Evolutionary conservation across 768 basidiomycete genomes (phyloP).

Genomic region (Boletus rubropictus): DNA sequence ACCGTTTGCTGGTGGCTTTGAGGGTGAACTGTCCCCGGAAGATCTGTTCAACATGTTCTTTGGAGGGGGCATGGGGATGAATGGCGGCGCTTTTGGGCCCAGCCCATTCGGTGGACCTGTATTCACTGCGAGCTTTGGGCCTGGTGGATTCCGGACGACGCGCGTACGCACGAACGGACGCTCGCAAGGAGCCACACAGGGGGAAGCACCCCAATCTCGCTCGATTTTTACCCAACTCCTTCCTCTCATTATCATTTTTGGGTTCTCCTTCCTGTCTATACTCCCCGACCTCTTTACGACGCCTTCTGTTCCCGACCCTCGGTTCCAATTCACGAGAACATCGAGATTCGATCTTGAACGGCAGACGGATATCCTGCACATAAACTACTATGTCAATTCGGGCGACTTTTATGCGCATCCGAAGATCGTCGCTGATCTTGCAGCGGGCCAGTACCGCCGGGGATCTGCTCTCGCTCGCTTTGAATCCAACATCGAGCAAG

Average conservation of each 20-base stretch:
- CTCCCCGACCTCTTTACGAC: conserved; percentile 72
- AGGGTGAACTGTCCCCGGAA: conserved; percentile 88
- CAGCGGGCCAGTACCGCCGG: conserved; percentile 35
- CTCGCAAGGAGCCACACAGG: conserved; percentile 32
- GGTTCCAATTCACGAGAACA: conserved; percentile 62
- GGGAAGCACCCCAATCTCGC: conserved; percentile 42
- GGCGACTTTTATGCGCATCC: conserved; percentile 74
- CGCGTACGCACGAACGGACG: conserved; percentile 43
- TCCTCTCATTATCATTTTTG: conserved; percentile 79
- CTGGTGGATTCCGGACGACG: conserved; percentile 74
- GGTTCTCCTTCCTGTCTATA: conserved; percentile 76
- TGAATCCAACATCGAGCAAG: conserved; percentile 70
- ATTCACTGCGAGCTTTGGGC: conserved; percentile 75
- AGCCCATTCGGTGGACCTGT: conserved; percentile 47
- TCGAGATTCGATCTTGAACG: conserved; percentile 64
- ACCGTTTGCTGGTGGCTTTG: conserved; percentile 54
- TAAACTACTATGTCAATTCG: conserved; percentile 82
- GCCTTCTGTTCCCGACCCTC: conserved; percentile 68
- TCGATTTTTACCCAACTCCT: conserved; percentile 71
- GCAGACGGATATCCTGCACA: conserved; percentile 60
- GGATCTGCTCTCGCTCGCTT: conserved; percentile 47
- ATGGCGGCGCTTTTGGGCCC: conserved; percentile 49
- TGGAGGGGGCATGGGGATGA: conserved; percentile 49
- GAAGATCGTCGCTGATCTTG: conserved; percentile 64
- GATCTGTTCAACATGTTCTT: conserved; percentile 99